Conservation (phyloP, 345 rosid genomes). For the Euphorbia lathyris region DNA sequence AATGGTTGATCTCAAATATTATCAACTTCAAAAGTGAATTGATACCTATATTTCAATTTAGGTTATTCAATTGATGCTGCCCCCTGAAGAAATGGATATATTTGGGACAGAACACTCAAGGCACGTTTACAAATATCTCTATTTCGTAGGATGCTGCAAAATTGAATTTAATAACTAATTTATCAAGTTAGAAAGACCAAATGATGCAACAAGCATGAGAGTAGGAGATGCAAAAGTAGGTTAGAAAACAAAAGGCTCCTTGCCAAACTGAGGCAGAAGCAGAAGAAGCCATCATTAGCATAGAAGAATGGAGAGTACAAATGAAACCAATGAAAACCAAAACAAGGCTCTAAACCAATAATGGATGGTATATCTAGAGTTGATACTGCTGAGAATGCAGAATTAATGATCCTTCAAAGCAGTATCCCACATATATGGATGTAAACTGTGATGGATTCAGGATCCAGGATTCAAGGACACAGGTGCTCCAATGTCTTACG, state of each 20-base stretch:
- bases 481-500: too few species aligned
- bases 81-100: too few species aligned
- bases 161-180: neutral
- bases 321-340: neutral
- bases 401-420: neutral
- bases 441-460: too few species aligned
- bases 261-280: neutral
- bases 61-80: too few species aligned
- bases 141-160: neutral
- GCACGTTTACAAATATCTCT: neutral
- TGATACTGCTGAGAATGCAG: neutral
- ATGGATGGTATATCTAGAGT: too few species aligned
- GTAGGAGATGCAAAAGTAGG: neutral
- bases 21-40: too few species aligned
- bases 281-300: neutral
- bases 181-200: neutral
- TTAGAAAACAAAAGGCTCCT: neutral
- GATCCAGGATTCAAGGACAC: too few species aligned
- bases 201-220: neutral
- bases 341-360: neutral
- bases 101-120: too few species aligned
- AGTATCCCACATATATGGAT: neutral
- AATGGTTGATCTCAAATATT: too few species aligned
- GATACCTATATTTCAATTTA: too few species aligned
- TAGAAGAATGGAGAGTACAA: neutral